Base-by-base conservation (phyloP, 495 filamentous ascomycete genomes). In the Trichoderma asperelloides region DNA sequence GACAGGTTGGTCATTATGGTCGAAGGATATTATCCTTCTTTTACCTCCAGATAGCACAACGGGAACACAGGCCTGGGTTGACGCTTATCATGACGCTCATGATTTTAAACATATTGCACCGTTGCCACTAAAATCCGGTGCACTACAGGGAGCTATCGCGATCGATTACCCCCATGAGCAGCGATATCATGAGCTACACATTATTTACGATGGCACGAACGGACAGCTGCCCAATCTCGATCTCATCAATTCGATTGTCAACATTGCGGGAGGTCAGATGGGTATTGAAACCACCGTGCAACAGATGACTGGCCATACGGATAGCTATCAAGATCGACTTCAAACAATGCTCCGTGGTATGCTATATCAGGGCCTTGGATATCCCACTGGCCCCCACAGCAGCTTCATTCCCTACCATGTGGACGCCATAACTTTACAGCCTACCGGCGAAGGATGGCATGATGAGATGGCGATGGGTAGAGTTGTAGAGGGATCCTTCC, bases 391-490 rank as follows among this genome's bases (percentile, higher is more conserved):
- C 12, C 88, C 94, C 2, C 95, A 98, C 71, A 95, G 91, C 79
- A 88, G 87, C 68, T 98, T 98, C 76, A 96, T 98, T 73, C 94
- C 95, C 1, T 98, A 98, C 75, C 95, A 98, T 72, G 91, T 98
- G 69, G 96, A 98, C 75, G 95, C 95, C 3, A 89, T 98, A 68
- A 98, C 94, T 0, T 79, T 98, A 55, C 92, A 94, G 71, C 88
- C 93, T 1, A 89, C 90, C 64, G 95, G 95, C 18, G 82, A 93
- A 25, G 96, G 96, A 43, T 94, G 92, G 89, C 92, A 98, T 73
- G 95, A 98, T 73, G 95, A 98, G 76, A 97, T 97, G 91, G 89
- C 88, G 25, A 83, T 98, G 71, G 95, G 96, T 11, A 84, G 94
- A 41, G 89, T 92, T 0, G 82, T 98, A 2, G 95, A 98, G 77